phyloP scores from a whole-genome alignment of 2,329 filamentous ascomycete genomes.

The Fusarium abutilonis region DNA sequence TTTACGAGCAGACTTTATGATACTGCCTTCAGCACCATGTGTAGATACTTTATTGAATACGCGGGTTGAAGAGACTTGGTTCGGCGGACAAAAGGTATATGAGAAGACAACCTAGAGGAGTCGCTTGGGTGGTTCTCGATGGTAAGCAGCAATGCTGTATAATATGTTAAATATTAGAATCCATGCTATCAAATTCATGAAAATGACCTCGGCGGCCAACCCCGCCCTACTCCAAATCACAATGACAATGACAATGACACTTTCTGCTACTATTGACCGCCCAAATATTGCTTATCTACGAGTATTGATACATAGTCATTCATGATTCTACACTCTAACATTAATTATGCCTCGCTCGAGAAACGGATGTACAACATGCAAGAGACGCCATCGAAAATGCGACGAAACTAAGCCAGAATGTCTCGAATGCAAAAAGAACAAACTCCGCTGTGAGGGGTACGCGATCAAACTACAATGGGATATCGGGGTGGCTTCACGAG shows the following conservation, averaged over 20 bases:
- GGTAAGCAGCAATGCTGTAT: background rate
- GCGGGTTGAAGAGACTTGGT: conserved; percentile 32
- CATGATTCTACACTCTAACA: background rate
- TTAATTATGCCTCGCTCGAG: conserved; percentile 31
- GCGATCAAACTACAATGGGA: conserved; percentile 30
- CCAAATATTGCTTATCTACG: background rate
- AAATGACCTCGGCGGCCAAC: background rate
- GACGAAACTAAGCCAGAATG: conserved; percentile 34
- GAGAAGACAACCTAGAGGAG: background rate
- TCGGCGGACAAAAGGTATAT: conserved; percentile 9
- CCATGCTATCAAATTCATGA: too few relatives aligned
- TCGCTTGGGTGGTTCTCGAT: too few relatives aligned
- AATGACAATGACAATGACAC: background rate
- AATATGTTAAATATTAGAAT: too few relatives aligned
- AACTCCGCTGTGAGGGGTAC: conserved; percentile 28
- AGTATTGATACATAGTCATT: too few relatives aligned
- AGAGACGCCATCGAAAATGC: conserved; percentile 37
- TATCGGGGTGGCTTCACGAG: conserved; percentile 26
- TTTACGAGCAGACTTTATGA: conserved; percentile 66
- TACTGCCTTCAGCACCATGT: conserved; percentile 17
- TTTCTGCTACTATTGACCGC: conserved; percentile 22
- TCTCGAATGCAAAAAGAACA: conserved; percentile 20
- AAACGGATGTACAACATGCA: conserved; percentile 34
- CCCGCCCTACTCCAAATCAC: background rate
- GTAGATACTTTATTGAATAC: conserved; percentile 18